Evolutionary conservation across 768 basidiomycete species (phyloP).

Genomic region (Psilocybe cyanescens): DNA sequence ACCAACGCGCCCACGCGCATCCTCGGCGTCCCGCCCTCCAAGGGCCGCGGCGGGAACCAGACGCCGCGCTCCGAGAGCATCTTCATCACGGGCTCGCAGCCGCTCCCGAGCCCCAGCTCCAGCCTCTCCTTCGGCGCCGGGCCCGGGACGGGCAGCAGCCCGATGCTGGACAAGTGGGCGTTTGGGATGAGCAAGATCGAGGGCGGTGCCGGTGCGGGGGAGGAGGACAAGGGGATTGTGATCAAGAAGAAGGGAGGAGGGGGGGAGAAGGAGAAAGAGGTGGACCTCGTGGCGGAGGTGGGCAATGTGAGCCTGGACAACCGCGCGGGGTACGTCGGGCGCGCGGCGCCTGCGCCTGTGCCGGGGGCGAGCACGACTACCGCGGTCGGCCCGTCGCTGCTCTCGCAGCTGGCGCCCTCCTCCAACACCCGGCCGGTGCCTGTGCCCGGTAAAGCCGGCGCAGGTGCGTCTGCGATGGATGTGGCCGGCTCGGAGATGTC

Average conservation of each 20-base stretch:
- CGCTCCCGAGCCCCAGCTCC: constrained; percentile 84
- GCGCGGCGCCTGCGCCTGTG: constrained; percentile 18
- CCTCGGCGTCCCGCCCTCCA: constrained; percentile 91
- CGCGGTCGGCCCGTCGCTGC: constrained; percentile 63
- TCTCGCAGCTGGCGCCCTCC: constrained; percentile 69
- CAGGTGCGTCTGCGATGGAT: constrained; percentile 17
- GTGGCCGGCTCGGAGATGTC: background rate
- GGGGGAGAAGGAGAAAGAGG: constrained; percentile 19
- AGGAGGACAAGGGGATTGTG: constrained; percentile 25
- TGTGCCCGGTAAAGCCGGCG: constrained; percentile 1
- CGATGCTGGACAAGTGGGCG: constrained; percentile 81
- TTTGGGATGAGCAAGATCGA: constrained; percentile 94
- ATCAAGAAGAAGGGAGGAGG: constrained; percentile 5
- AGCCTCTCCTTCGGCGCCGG: constrained; percentile 62
- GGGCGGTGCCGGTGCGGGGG: constrained; percentile 17
- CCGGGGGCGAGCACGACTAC: constrained; percentile 1
- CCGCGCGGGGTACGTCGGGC: constrained; percentile 31
- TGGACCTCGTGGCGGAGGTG: constrained; percentile 41
- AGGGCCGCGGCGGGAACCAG: constrained; percentile 94
- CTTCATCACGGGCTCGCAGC: constrained; percentile 92
- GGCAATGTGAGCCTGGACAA: constrained; percentile 42
- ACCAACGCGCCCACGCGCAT: constrained; percentile 55
- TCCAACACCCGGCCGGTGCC: constrained; percentile 29
- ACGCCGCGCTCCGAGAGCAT: constrained; percentile 81
- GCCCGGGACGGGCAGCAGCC: constrained; percentile 34